Conservation (phyloP, 1,284 basidiomycete genomes). For the Pseudozyma hubeiensis region DNA sequence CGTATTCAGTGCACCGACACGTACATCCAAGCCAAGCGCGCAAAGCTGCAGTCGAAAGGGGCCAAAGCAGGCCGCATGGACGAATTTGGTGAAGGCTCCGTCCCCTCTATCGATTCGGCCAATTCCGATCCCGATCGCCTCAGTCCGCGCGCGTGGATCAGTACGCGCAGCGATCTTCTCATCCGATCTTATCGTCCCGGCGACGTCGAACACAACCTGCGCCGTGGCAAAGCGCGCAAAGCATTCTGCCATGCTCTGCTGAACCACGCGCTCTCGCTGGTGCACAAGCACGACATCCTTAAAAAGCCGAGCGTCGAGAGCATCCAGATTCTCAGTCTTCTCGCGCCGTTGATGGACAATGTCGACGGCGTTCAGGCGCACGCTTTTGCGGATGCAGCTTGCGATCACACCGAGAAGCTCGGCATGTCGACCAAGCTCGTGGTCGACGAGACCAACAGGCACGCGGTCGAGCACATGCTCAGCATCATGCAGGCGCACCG, state of each 20-base stretch:
- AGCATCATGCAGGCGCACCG: slow-evolving; percentile 56
- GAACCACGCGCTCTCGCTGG: slow-evolving; percentile 56
- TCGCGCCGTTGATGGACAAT: slow-evolving; percentile 56
- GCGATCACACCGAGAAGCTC: slow-evolving; percentile 35
- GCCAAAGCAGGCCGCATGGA: slow-evolving; percentile 22
- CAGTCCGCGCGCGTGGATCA: slow-evolving; percentile 42
- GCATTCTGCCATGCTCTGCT: slow-evolving; percentile 58
- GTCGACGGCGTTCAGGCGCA: slow-evolving; percentile 41
- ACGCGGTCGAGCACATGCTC: slow-evolving; percentile 45
- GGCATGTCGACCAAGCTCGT: slow-evolving; percentile 41
- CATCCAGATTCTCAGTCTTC: slow-evolving; percentile 47
- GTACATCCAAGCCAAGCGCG: slow-evolving; percentile 64
- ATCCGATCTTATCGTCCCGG: slow-evolving; percentile 38
- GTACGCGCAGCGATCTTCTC: slow-evolving; percentile 21
- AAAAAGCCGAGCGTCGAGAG: slow-evolving; percentile 56
- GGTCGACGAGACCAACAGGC: slow-evolving; percentile 40
- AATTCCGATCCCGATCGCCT: slow-evolving; percentile 16
- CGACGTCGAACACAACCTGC: slow-evolving; percentile 48
- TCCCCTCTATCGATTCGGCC: slow-evolving; percentile 4
- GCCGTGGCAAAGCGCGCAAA: slow-evolving; percentile 59
- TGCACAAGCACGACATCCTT: slow-evolving; percentile 62
- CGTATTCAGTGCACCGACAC: slow-evolving; percentile 64
- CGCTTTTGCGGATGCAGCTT: slow-evolving; percentile 23
- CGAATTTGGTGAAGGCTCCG: slow-evolving; percentile 5
- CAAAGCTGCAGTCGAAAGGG: slow-evolving; percentile 36